phyloP scores from a whole-genome alignment of 768 basidiomycete genomes.

The Mycena indigotica region DNA sequence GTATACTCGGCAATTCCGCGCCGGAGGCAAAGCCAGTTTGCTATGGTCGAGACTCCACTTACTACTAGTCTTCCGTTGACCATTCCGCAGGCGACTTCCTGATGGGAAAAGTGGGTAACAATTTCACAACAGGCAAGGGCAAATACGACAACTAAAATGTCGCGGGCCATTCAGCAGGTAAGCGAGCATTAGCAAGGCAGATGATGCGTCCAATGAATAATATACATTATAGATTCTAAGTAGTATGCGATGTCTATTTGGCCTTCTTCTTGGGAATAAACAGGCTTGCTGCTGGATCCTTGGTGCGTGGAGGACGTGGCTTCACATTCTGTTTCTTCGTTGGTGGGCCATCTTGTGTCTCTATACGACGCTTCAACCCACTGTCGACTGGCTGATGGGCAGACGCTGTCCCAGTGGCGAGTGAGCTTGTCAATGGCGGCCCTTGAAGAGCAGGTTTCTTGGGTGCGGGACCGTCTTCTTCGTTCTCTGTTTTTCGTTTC shows the following conservation, averaged over 20 bases:
- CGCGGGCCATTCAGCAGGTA: too few species aligned
- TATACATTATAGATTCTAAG: not conserved
- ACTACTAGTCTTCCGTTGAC: not conserved
- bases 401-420: not conserved
- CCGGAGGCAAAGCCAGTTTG: conserved; percentile 46
- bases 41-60: conserved; percentile 45
- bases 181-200: too few species aligned
- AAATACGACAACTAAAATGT: conserved; percentile 35
- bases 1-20: conserved; percentile 37
- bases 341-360: conserved; percentile 1
- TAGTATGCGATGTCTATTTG: not conserved
- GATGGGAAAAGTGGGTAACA: conserved; percentile 67
- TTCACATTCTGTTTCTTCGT: conserved; percentile 10
- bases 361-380: conserved; percentile 5
- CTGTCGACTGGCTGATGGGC: conserved; percentile 1
- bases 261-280: conserved; percentile 63
- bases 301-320: conserved; percentile 37
- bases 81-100: conserved; percentile 61
- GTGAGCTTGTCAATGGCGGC: not conserved
- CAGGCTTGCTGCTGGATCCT: conserved; percentile 39
- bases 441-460: not conserved
- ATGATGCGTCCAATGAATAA: too few species aligned
- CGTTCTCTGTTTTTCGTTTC: conserved; percentile 6
- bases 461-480: not conserved
- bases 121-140: conserved; percentile 57